Evolutionary conservation across 495 filamentous ascomycete species (phyloP).

Genomic region (Hypoxylon cercidicola): DNA sequence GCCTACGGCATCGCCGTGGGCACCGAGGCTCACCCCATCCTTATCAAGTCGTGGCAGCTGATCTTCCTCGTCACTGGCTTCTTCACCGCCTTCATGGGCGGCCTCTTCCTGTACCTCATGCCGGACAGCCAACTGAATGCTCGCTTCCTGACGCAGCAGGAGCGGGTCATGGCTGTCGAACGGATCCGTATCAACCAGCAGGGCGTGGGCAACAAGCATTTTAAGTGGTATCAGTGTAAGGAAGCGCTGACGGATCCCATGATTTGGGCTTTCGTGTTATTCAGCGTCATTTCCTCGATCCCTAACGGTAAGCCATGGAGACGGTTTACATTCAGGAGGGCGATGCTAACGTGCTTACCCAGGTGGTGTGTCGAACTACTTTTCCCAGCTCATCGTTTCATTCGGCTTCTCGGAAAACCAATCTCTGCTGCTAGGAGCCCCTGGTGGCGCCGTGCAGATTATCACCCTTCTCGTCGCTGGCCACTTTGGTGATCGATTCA

Average conservation of each 20-base stretch:
- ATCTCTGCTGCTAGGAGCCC: conserved; percentile 72
- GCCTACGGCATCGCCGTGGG: conserved; percentile 74
- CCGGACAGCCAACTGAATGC: conserved; percentile 78
- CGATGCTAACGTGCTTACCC: conserved; percentile 6
- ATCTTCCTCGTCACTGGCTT: conserved; percentile 74
- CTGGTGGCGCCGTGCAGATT: conserved; percentile 73
- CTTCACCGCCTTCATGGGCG: conserved; percentile 66
- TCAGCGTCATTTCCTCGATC: conserved; percentile 69
- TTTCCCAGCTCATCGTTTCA: conserved; percentile 71
- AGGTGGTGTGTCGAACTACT: conserved; percentile 77
- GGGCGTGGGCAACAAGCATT: conserved; percentile 75
- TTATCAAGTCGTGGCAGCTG: conserved; percentile 73
- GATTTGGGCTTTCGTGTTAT: conserved; percentile 69
- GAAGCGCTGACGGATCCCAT: conserved; percentile 61
- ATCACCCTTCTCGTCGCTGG: conserved; percentile 68
- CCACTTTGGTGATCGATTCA: conserved; percentile 66
- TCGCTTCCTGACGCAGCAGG: conserved; percentile 70
- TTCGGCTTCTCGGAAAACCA: conserved; percentile 68
- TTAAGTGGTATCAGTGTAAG: conserved; percentile 70
- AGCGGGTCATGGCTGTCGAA: conserved; percentile 67
- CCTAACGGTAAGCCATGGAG: conserved; percentile 60
- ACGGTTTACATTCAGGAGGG: neutral
- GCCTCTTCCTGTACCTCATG: conserved; percentile 69
- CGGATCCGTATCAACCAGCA: conserved; percentile 72
- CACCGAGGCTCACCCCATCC: conserved; percentile 60